Conservation (phyloP, 1,139 yeast genomes). For the Yamadazyma songkhlaensis region DNA sequence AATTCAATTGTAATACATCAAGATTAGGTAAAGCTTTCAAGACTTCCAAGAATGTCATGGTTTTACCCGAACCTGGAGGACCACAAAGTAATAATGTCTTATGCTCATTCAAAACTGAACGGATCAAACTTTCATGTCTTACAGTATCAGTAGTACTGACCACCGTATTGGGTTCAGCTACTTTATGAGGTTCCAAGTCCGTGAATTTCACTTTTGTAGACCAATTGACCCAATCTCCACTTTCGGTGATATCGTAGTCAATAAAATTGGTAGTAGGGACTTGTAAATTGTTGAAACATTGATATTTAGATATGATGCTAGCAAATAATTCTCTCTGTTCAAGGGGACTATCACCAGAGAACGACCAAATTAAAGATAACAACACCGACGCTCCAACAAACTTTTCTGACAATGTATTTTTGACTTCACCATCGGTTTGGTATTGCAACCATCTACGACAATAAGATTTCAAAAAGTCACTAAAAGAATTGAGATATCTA, state of each 20-base stretch:
- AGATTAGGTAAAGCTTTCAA: conserved; percentile 56
- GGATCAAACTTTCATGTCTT: conserved; percentile 62
- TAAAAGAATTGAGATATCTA: conserved; percentile 40
- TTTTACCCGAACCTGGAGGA: conserved; percentile 97
- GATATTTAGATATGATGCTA: conserved; percentile 21
- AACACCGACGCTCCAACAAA: conserved; percentile 39
- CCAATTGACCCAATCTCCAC: conserved; percentile 52
- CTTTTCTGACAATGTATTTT: conserved; percentile 8
- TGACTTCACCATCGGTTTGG: conserved; percentile 8
- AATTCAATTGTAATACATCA: conserved; percentile 70
- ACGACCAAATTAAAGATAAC: conserved; percentile 62
- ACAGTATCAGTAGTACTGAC: conserved; percentile 81
- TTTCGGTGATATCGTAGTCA: conserved; percentile 47
- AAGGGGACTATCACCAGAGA: conserved; percentile 57
- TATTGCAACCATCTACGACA: conserved; percentile 18
- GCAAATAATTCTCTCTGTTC: conserved; percentile 42
- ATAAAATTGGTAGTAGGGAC: conserved; percentile 17
- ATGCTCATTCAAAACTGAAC: conserved; percentile 55
- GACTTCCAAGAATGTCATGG: conserved; percentile 81
- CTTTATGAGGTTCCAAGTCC: conserved; percentile 62
- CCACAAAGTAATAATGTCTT: conserved; percentile 78
- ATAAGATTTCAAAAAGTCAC: conserved; percentile 25
- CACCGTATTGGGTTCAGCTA: conserved; percentile 60
- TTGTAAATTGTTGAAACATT: conserved; percentile 15
- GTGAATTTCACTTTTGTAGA: conserved; percentile 38